Evolutionary conservation across 768 basidiomycete genomes (phyloP).

Genomic region (Suillus americanus): DNA sequence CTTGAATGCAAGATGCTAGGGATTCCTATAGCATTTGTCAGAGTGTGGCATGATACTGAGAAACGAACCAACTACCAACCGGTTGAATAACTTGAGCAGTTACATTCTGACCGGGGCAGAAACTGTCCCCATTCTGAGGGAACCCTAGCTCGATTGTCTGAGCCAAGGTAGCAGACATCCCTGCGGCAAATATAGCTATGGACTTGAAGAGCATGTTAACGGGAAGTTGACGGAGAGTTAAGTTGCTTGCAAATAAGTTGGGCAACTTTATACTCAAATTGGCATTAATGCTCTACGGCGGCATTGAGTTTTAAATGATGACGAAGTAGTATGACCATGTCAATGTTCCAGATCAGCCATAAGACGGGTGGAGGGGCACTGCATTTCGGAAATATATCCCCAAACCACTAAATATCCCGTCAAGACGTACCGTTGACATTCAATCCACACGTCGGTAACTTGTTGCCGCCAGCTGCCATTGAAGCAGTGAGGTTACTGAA

Average conservation of each 20-base stretch:
- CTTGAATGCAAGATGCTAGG: constrained; percentile 19
- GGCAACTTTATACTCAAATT: not conserved
- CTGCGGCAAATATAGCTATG: constrained; percentile 10
- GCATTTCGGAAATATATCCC: not conserved
- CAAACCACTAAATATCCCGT: too few relatives aligned
- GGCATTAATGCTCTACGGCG: not conserved
- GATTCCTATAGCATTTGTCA: constrained; percentile 15
- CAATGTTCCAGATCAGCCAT: not conserved
- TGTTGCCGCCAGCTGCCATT: not conserved
- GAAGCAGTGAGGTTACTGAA: not conserved
- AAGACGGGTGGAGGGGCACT: too few relatives aligned
- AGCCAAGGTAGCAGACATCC: constrained; percentile 14
- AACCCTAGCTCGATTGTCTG: constrained; percentile 29
- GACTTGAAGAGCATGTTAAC: constrained; percentile 1
- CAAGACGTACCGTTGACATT: not conserved
- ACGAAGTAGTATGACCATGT: not conserved
- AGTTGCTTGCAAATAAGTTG: not conserved
- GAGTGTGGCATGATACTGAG: not conserved
- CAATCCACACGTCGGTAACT: not conserved
- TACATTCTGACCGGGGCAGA: constrained; percentile 19
- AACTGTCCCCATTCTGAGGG: constrained; percentile 20
- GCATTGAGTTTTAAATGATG: not conserved
- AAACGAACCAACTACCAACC: constrained; percentile 12
- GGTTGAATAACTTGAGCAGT: constrained; percentile 20
- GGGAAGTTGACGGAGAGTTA: not conserved